Conservation (phyloP, 2,329 filamentous ascomycete species). For the Phialocephala subalpina region DNA sequence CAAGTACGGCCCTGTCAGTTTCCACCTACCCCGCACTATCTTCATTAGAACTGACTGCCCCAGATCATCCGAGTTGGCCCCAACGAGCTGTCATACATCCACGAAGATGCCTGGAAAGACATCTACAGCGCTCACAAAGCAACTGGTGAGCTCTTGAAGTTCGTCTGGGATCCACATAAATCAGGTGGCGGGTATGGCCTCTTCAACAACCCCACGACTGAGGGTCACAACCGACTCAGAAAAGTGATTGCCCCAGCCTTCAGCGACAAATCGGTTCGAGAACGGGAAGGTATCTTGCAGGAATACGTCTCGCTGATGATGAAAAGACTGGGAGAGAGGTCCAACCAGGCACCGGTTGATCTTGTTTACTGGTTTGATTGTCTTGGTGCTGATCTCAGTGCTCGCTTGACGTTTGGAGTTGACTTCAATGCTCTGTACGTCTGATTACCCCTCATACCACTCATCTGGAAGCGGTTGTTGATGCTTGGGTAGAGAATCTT, state of each 20-base stretch:
- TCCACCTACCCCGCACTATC: slow-evolving; percentile 12
- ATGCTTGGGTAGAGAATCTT: too few species aligned
- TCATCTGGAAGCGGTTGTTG: too few species aligned
- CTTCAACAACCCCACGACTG: slow-evolving; percentile 11
- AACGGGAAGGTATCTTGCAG: too few species aligned
- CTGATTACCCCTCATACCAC: too few species aligned
- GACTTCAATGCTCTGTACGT: too few species aligned
- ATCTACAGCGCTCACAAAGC: slow-evolving; percentile 26
- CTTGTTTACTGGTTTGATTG: too few species aligned
- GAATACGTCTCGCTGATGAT: too few species aligned
- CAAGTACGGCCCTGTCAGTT: too few species aligned
- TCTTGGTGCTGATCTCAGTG: too few species aligned
- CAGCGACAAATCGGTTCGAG: slow-evolving; percentile 39
- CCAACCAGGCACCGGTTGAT: too few species aligned
- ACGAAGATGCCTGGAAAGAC: slow-evolving; percentile 41
- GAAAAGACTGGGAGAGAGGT: too few species aligned
- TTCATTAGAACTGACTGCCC: slow-evolving; percentile 34
- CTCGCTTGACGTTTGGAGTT: too few species aligned
- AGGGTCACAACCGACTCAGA: slow-evolving; percentile 37
- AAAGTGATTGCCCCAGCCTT: slow-evolving; percentile 42
- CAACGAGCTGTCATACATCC: slow-evolving; percentile 41
- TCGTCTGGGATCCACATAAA: background rate
- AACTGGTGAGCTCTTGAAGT: background rate
- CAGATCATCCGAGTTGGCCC: slow-evolving; percentile 22
- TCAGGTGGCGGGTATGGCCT: slow-evolving; percentile 5